Evolutionary conservation across 345 rosid species (phyloP).

Genomic region (Physaria fendleri): DNA sequence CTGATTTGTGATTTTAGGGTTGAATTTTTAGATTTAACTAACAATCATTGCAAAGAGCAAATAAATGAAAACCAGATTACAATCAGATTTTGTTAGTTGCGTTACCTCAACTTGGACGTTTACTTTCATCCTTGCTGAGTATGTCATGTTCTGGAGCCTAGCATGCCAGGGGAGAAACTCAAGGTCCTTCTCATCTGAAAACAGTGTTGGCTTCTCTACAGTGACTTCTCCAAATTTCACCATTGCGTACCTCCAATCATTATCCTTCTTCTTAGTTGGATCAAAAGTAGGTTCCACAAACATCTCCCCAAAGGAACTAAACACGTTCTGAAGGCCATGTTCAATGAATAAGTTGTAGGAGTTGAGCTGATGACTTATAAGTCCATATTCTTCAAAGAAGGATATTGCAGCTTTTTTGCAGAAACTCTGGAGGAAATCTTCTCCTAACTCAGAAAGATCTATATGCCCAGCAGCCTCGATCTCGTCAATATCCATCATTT

Average conservation of each 20-base stretch:
- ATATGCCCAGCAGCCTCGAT: conserved; percentile 29
- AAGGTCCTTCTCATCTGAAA: conserved; percentile 33
- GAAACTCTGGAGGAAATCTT: conserved; percentile 38
- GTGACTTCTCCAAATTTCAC: conserved; percentile 61
- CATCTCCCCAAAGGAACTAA: conserved; percentile 62
- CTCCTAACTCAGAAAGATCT: conserved; percentile 40
- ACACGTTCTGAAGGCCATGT: conserved; percentile 54
- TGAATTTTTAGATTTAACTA: too few relatives aligned
- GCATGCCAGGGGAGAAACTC: conserved; percentile 68
- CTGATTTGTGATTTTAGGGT: too few relatives aligned
- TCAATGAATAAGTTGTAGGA: conserved; percentile 64
- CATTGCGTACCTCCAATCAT: conserved; percentile 50
- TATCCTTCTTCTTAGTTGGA: conserved; percentile 58
- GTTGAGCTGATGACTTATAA: conserved; percentile 80
- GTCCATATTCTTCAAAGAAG: conserved; percentile 64
- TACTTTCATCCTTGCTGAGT: conserved; percentile 63
- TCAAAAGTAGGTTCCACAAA: conserved; percentile 62
- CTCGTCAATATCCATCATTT: conserved; percentile 20
- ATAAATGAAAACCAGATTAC: too few relatives aligned
- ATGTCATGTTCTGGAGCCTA: conserved; percentile 90
- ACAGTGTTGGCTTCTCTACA: conserved; percentile 49
- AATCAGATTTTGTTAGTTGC: not conserved
- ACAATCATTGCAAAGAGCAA: too few relatives aligned
- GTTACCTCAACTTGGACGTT: conserved; percentile 63
- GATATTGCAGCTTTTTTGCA: conserved; percentile 54